Evolutionary conservation across 768 basidiomycete genomes (phyloP), one percentile per base, ranked within the genome.

Genomic region (Leccinellum albellum): DNA sequence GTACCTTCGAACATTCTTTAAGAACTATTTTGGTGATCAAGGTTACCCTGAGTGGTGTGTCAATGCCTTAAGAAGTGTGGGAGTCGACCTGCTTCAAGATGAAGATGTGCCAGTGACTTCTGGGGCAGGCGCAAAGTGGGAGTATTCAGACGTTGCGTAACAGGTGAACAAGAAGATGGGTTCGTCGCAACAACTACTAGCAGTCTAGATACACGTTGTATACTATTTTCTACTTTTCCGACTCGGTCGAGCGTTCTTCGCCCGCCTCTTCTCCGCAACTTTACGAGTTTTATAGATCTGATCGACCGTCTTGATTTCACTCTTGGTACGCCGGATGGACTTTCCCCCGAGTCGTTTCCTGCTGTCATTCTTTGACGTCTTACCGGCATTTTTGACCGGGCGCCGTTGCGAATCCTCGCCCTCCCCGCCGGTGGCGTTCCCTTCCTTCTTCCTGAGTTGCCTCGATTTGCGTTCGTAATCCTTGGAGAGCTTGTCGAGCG

Each of bases 1-100:
- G 51, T 95, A 90, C 68, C 77, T 95, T 28, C 78, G 79, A 52
- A 73, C 72, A 7, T 96, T 94, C 74, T 95, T 96, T 71, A 78
- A 76, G 32, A 74, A 76, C 45, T 95, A 94, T 70, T 96, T 91
- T 65, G 86, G 82, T 7, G 78, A 83, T 54, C 73, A 76, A n/a
- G 88, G 87, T 10, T 92, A 94, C 68, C 92, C 92, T 0, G 83
- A 85, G 66, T 96, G 93, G 93, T 90, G 89, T 63, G 83, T 95
- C 1, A 88, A 91, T 64, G 94, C 93, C 12, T 73, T 96, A 51
- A 77, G 79, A 24, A 87, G 84, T 54, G 93, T 96, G 13, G 89
- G 89, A 1, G 89, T 96, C 0, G 91, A 96, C 67, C 71, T 95
- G 45, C 73, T 93, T 31, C 82, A 87, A 57, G 82, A 79, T 23